phyloP scores from a whole-genome alignment of 345 rosid species.

The Orychophragmus violaceus region DNA sequence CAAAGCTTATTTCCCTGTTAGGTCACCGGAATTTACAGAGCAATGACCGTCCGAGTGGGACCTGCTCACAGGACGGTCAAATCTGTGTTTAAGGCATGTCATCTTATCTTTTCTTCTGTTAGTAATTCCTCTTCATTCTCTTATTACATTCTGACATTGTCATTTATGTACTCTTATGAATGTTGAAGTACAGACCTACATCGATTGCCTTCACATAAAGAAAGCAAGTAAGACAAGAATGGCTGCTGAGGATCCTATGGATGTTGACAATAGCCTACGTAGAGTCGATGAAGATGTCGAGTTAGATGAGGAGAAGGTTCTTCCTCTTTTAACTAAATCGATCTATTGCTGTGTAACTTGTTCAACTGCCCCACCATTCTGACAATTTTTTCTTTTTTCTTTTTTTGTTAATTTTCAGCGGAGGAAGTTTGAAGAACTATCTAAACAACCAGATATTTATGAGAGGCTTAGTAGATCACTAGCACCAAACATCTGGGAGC shows the following conservation, averaged over 20 bases:
- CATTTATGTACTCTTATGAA: neutral
- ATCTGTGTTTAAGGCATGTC: constrained; percentile 78
- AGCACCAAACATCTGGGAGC: constrained; percentile 94
- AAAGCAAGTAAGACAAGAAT: constrained; percentile 74
- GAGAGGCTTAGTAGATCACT: constrained; percentile 78
- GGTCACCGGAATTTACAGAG: constrained; percentile 96
- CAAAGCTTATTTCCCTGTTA: constrained; percentile 22
- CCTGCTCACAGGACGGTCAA: constrained; percentile 88
- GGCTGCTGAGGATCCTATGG: constrained; percentile 70
- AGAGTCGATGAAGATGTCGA: constrained; percentile 56
- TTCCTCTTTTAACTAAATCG: neutral
- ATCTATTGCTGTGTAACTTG: neutral
- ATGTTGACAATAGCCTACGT: constrained; percentile 49
- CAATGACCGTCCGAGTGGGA: constrained; percentile 86
- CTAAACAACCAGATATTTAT: constrained; percentile 70
- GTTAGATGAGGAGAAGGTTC: constrained; percentile 67
- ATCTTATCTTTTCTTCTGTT: neutral
- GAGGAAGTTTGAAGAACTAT: constrained; percentile 55
- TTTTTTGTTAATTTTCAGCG: constrained; percentile 51
- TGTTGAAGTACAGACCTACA: constrained; percentile 53
- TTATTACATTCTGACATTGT: constrained; percentile 1
- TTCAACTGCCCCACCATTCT: neutral
- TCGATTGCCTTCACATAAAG: constrained; percentile 88
- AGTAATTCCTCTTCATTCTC: neutral
- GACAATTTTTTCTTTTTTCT: neutral